Evolutionary conservation across 176 grass and related monocot species (phyloP).

Genomic region (Eleusine indica): DNA sequence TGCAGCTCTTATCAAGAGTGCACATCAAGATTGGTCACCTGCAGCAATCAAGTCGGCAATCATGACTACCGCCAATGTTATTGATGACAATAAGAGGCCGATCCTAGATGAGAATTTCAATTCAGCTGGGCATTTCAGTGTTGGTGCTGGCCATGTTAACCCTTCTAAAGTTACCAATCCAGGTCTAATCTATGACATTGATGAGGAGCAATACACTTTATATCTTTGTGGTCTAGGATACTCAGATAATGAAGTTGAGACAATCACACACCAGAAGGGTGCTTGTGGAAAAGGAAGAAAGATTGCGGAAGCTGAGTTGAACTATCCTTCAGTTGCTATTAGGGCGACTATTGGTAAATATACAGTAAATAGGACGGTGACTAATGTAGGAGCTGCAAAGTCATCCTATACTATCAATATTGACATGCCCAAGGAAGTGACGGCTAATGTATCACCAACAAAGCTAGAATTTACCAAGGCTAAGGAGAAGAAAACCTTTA

Average conservation of each 20-base stretch:
- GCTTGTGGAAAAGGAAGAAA: slow-evolving; percentile 25
- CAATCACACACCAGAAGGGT: slow-evolving; percentile 27
- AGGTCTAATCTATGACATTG: slow-evolving; percentile 47
- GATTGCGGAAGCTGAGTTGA: slow-evolving; percentile 36
- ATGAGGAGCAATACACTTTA: slow-evolving; percentile 29
- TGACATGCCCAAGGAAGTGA: slow-evolving; percentile 39
- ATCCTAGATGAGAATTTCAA: slow-evolving; percentile 36
- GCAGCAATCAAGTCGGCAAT: slow-evolving; percentile 46
- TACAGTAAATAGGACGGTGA: slow-evolving; percentile 37
- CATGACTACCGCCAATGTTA: slow-evolving; percentile 44
- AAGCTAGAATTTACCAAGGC: slow-evolving; percentile 43
- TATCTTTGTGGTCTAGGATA: slow-evolving; percentile 41
- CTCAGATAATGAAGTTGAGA: slow-evolving; percentile 21
- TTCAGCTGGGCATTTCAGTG: slow-evolving; percentile 26
- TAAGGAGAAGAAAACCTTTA: slow-evolving; percentile 42
- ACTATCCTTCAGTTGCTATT: slow-evolving; percentile 45
- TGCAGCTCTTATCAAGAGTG: slow-evolving; percentile 45
- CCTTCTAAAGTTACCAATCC: slow-evolving; percentile 34
- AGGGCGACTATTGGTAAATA: background rate
- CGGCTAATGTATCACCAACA: slow-evolving; percentile 11
- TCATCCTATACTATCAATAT: slow-evolving; percentile 31
- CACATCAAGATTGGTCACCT: slow-evolving; percentile 48
- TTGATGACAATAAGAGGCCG: slow-evolving; percentile 1
- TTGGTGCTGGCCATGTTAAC: slow-evolving; percentile 50
- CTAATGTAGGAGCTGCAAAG: slow-evolving; percentile 32